Evolutionary conservation across 352 stramenopile species (phyloP).

Genomic region (Pythium dissimile): DNA sequence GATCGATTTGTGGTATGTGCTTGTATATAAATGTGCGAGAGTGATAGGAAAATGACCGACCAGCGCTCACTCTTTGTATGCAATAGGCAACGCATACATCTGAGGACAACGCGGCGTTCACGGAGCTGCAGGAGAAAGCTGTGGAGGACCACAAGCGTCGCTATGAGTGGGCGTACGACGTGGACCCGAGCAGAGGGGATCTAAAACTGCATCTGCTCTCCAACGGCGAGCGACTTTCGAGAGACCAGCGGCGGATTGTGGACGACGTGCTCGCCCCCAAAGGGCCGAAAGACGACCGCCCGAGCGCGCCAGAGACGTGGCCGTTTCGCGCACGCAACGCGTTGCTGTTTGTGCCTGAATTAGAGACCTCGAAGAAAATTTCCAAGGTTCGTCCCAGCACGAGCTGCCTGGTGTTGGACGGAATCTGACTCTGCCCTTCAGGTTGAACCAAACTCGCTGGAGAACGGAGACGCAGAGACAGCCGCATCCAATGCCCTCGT

Average conservation of each 20-base stretch:
- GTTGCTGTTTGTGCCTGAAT: constrained; percentile 71
- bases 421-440: too few relatives aligned
- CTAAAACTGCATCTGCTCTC: constrained; percentile 65
- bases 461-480: constrained; percentile 24
- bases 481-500: background rate
- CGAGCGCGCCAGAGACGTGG: constrained; percentile 70
- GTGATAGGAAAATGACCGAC: background rate
- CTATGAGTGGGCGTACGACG: constrained; percentile 82
- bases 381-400: constrained; percentile 58
- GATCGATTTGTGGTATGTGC: constrained; percentile 61
- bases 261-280: constrained; percentile 35
- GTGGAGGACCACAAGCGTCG: constrained; percentile 58
- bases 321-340: constrained; percentile 69
- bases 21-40: background rate
- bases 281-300: constrained; percentile 58
- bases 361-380: constrained; percentile 51
- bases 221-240: constrained; percentile 73
- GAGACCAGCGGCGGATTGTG: constrained; percentile 51
- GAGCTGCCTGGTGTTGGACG: too few relatives aligned
- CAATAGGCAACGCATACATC: constrained; percentile 72
- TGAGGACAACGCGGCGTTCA: constrained; percentile 81
- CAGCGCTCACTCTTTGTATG: background rate
- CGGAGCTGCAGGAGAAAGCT: constrained; percentile 68
- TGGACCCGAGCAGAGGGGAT: constrained; percentile 43
- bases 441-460: too few relatives aligned